Base-by-base conservation (phyloP, 78 protist genomes). In the Bodo saltans region DNA sequence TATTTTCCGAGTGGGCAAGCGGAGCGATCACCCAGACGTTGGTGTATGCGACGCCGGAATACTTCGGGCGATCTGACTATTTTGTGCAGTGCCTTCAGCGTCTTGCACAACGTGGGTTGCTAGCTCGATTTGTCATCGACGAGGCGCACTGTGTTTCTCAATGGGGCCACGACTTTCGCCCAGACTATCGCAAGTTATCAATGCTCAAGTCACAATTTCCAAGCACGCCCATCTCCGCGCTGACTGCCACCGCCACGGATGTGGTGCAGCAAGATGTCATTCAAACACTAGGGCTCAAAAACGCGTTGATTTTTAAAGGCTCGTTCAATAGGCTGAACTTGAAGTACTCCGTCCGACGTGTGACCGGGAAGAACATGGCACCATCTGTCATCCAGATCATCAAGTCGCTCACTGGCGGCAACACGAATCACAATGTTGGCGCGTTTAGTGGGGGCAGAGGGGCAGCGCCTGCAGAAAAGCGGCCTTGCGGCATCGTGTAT, bases 401-500 rank as follows among this genome's bases (percentile, higher is more conserved):
- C 83, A 17, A 33, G 11, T 3, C 1, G 11, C 42, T 30, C 25
- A 90, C 81, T 85, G 68, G 30, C 1, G 69, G 83, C 34, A 35
- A 83, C 38, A n/a, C n/a, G n/a, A n/a, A n/a, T n/a, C n/a, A n/a
- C n/a, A n/a, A n/a, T n/a, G n/a, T n/a, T n/a, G n/a, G n/a, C n/a
- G n/a, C n/a, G n/a, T n/a, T n/a, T n/a, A n/a, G n/a, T n/a, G n/a
- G n/a, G n/a, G n/a, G n/a, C n/a, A n/a, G n/a, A n/a, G n/a, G n/a
- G n/a, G n/a, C n/a, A n/a, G n/a, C n/a, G n/a, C n/a, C n/a, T n/a
- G n/a, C n/a, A n/a, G n/a, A n/a, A n/a, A n/a, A n/a, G n/a, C n/a
- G 32, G 17, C 26, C 79, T 29, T 74, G 93, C 42, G 99, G 99
- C 60, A 97, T 98, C 3, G 87, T 98, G 29, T 98, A 98, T 85